Evolutionary conservation across 176 grass and related monocot species (phyloP).

Genomic region (Zizania latifolia): DNA sequence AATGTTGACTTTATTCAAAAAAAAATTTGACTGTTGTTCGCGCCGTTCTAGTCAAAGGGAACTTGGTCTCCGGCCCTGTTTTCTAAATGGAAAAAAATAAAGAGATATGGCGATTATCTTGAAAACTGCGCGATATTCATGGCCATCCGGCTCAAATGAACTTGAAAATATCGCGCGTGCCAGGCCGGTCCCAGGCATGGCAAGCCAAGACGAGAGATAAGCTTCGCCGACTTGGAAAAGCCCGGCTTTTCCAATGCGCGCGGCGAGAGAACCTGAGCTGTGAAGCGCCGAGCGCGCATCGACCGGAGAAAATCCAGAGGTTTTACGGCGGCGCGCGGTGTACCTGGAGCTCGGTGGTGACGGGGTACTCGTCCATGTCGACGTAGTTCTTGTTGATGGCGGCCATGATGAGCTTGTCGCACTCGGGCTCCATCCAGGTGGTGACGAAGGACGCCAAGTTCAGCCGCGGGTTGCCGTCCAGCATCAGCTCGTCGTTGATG

Average conservation of each 20-base stretch:
- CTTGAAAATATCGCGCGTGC: not conserved
- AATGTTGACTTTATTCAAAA: too few relatives aligned
- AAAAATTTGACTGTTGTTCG: not conserved
- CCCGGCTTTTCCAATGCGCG: not conserved
- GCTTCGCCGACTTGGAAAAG: not conserved
- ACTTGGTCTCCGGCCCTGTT: not conserved
- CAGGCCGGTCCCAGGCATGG: not conserved
- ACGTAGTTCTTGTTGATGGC: conserved; percentile 96
- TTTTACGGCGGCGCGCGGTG: not conserved
- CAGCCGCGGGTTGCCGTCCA: conserved; percentile 93
- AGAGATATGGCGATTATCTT: not conserved
- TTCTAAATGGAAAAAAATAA: not conserved
- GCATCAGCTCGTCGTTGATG: conserved; percentile 99
- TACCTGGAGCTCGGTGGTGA: conserved; percentile 97
- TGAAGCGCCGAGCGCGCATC: too few relatives aligned
- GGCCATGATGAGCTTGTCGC: conserved; percentile 96
- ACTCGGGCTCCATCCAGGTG: conserved; percentile 99
- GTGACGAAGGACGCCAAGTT: conserved; percentile 96
- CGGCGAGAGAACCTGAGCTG: not conserved
- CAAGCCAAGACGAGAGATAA: not conserved
- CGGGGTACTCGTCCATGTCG: conserved; percentile 98
- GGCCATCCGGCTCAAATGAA: not conserved
- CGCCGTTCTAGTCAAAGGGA: not conserved
- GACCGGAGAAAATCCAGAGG: not conserved
- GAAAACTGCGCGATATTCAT: not conserved